Evolutionary conservation across 805 yeast genomes (phyloP).

Genomic region (Blastobotrys chiropterorum): DNA sequence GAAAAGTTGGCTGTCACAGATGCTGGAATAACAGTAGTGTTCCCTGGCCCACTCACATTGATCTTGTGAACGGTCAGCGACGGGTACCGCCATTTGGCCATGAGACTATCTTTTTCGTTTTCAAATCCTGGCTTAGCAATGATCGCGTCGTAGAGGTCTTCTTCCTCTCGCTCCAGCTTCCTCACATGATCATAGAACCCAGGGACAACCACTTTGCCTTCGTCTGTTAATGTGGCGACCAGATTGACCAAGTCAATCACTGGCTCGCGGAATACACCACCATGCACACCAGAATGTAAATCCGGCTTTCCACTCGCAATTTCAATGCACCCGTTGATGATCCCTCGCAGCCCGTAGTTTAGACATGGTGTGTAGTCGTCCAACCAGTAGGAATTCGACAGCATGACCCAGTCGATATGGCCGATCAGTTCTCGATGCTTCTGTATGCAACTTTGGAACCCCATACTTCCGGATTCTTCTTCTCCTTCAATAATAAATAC

Average conservation of each 20-base stretch:
- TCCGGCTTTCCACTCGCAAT: slow-evolving; percentile 74
- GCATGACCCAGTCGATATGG: slow-evolving; percentile 77
- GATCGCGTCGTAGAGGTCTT: slow-evolving; percentile 55
- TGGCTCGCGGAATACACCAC: slow-evolving; percentile 86
- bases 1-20: slow-evolving; percentile 71
- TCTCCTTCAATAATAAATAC: slow-evolving; percentile 89
- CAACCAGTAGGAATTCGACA: slow-evolving; percentile 92
- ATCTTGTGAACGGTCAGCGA: slow-evolving; percentile 81
- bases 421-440: slow-evolving; percentile 50
- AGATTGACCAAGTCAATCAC: slow-evolving; percentile 76
- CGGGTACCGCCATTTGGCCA: slow-evolving; percentile 85
- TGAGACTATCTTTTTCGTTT: slow-evolving; percentile 34
- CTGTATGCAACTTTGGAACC: slow-evolving; percentile 65
- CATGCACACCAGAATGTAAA: slow-evolving; percentile 94
- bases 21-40: slow-evolving; percentile 84
- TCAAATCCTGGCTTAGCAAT: slow-evolving; percentile 35
- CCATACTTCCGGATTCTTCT: slow-evolving; percentile 89
- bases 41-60: slow-evolving; percentile 83
- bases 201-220: slow-evolving; percentile 57
- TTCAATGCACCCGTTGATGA: slow-evolving; percentile 69
- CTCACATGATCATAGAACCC: slow-evolving; percentile 64
- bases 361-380: slow-evolving; percentile 85
- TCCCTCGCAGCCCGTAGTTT: slow-evolving; percentile 92
- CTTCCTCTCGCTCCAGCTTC: slow-evolving; percentile 53
- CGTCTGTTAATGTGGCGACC: slow-evolving; percentile 55